A percentile compares a stretch with the other conserved stretches of the same genome.
phyloP scores from a whole-genome alignment of 2,329 filamentous ascomycete species.

The Pestalotiopsis sp. region DNA sequence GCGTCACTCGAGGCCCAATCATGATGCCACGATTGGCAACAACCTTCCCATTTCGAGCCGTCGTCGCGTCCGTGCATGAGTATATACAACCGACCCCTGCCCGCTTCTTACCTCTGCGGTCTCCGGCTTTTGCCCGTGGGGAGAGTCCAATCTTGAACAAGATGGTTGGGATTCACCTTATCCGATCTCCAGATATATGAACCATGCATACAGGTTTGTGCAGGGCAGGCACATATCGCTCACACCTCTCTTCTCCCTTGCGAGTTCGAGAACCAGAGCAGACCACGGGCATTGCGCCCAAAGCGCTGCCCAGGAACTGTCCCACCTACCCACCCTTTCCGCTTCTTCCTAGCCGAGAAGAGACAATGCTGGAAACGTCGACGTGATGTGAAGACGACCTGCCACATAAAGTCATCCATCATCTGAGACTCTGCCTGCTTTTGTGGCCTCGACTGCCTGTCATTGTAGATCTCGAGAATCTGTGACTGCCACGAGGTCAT shows the following conservation, averaged over 20 bases:
- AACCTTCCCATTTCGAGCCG: conserved; percentile 1
- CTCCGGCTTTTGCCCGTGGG: neutral
- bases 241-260: neutral
- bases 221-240: neutral
- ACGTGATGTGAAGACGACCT: neutral
- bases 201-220: neutral
- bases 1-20: neutral
- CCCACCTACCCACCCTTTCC: neutral
- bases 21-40: neutral
- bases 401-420: conserved; percentile 7
- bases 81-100: neutral
- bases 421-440: neutral
- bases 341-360: neutral
- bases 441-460: neutral
- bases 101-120: neutral
- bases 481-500: conserved; percentile 4
- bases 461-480: neutral
- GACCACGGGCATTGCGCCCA: neutral
- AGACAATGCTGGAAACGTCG: neutral
- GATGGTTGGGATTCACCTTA: too few species aligned
- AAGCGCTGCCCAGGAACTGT: neutral
- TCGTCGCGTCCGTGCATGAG: conserved; percentile 2
- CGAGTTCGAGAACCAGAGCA: neutral
- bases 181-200: too few species aligned
- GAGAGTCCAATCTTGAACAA: neutral